Conservation (phyloP, 805 yeast genomes). For the Pichia scutulata region DNA sequence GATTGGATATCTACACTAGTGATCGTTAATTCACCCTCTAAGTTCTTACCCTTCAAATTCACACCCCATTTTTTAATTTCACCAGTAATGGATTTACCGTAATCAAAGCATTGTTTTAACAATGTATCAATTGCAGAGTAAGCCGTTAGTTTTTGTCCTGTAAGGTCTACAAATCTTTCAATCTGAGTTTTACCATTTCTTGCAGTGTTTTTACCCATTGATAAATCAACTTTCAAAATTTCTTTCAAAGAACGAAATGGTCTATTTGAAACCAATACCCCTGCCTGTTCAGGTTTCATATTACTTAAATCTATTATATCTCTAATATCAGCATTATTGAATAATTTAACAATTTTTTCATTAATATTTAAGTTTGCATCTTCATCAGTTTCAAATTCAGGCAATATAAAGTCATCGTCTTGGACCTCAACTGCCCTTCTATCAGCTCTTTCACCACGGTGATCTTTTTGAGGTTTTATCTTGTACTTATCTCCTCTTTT, state of each 20-base stretch:
- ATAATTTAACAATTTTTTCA: constrained; percentile 60
- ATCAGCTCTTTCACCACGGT: constrained; percentile 10
- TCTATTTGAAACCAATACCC: constrained; percentile 52
- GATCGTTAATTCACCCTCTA: constrained; percentile 55
- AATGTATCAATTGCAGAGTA: constrained; percentile 93
- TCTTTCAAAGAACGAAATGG: constrained; percentile 59
- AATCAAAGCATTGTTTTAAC: constrained; percentile 71
- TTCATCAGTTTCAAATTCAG: constrained; percentile 23
- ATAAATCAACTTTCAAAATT: constrained; percentile 52
- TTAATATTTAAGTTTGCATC: constrained; percentile 39
- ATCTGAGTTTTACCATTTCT: constrained; percentile 35
- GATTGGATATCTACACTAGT: constrained; percentile 37
- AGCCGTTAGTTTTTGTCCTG: constrained; percentile 68
- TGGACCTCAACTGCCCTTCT: constrained; percentile 24
- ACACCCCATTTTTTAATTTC: constrained; percentile 89
- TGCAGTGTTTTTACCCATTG: constrained; percentile 15
- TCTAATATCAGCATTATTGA: constrained; percentile 66
- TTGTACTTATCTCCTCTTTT: neutral
- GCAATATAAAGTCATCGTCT: constrained; percentile 29
- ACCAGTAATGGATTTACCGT: constrained; percentile 60
- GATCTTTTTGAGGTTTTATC: neutral
- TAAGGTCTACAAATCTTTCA: constrained; percentile 62
- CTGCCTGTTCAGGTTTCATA: constrained; percentile 60
- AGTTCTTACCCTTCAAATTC: constrained; percentile 45
- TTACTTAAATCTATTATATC: constrained; percentile 79